phyloP scores from a whole-genome alignment of 2,329 filamentous ascomycete genomes.

The Bertia moriformis region DNA sequence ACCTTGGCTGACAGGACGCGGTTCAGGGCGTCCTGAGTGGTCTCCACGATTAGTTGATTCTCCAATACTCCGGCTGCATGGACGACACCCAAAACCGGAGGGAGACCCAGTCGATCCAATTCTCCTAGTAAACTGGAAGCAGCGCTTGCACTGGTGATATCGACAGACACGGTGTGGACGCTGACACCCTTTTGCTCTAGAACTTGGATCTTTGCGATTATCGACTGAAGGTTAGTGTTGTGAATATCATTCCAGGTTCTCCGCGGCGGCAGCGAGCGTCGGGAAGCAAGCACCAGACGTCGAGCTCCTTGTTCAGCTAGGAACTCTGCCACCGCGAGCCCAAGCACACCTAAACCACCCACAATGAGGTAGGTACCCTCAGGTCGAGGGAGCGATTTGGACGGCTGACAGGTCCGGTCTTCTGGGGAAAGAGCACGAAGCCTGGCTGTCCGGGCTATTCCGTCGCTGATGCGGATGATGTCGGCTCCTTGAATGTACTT shows the following conservation, averaged over 20 bases:
- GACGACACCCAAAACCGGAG: conserved; percentile 21
- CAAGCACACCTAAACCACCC: conserved; percentile 23
- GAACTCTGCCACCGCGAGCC: conserved; percentile 18
- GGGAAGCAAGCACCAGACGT: conserved; percentile 22
- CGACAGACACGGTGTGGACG: conserved; percentile 15
- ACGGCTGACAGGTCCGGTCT: conserved; percentile 4
- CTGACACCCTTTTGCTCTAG: conserved; percentile 17
- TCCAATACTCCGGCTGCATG: conserved; percentile 23
- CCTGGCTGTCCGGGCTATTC: conserved; percentile 15
- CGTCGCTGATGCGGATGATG: conserved; percentile 21
- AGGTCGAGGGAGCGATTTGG: conserved; percentile 7
- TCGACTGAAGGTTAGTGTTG: conserved; percentile 4
- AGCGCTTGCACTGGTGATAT: conserved; percentile 14
- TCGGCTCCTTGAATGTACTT: conserved; percentile 20
- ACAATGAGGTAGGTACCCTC: conserved; percentile 27
- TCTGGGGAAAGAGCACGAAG: conserved; percentile 12
- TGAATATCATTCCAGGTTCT: conserved; percentile 10
- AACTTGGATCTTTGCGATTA: conserved; percentile 10
- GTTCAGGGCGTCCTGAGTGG: conserved; percentile 12
- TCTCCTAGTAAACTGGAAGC: conserved; percentile 6
- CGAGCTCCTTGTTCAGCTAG: conserved; percentile 22
- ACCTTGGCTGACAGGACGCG: conserved; percentile 19
- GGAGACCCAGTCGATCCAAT: conserved; percentile 17
- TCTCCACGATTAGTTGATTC: conserved; percentile 17
- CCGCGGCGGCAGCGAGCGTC: conserved; percentile 18